Conservation (phyloP, 1,284 basidiomycete species). For the Malassezia nana region DNA sequence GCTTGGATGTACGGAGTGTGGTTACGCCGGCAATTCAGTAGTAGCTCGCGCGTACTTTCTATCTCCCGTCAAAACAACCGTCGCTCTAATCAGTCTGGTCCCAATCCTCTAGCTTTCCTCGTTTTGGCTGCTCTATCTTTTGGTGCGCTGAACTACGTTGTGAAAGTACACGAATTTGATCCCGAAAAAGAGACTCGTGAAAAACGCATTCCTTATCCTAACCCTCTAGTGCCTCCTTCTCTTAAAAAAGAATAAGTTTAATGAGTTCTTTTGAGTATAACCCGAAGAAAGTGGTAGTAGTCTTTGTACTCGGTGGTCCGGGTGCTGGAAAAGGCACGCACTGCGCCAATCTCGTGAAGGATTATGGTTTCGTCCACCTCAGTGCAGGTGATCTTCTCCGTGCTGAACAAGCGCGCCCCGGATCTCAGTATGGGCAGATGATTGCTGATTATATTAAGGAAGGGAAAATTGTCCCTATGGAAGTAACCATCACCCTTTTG, state of each 20-base stretch:
- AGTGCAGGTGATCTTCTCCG: constrained; percentile 94
- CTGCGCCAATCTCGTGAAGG: constrained; percentile 73
- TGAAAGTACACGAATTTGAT: constrained; percentile 28
- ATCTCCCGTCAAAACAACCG: background rate
- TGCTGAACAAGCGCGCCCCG: constrained; percentile 78
- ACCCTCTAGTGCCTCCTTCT: constrained; percentile 25
- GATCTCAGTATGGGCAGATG: constrained; percentile 73
- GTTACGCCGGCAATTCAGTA: background rate
- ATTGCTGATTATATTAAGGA: constrained; percentile 84
- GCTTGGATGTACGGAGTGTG: background rate
- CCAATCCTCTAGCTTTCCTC: constrained; percentile 33
- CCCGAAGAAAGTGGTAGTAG: constrained; percentile 65
- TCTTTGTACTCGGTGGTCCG: constrained; percentile 94
- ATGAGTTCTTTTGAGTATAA: constrained; percentile 56
- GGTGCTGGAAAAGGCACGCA: constrained; percentile 98
- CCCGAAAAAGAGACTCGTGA: constrained; percentile 28
- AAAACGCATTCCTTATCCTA: constrained; percentile 37
- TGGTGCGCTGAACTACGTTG: constrained; percentile 33
- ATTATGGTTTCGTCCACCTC: constrained; percentile 84
- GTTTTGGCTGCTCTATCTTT: constrained; percentile 29
- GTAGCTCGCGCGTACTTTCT: background rate
- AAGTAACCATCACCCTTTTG: constrained; percentile 89
- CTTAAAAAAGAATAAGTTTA: constrained; percentile 1
- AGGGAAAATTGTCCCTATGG: constrained; percentile 90
- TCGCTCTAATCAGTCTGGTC: constrained; percentile 11